Conservation (phyloP, 257 asterid genomes). For the Paraleonurus japonicus region DNA sequence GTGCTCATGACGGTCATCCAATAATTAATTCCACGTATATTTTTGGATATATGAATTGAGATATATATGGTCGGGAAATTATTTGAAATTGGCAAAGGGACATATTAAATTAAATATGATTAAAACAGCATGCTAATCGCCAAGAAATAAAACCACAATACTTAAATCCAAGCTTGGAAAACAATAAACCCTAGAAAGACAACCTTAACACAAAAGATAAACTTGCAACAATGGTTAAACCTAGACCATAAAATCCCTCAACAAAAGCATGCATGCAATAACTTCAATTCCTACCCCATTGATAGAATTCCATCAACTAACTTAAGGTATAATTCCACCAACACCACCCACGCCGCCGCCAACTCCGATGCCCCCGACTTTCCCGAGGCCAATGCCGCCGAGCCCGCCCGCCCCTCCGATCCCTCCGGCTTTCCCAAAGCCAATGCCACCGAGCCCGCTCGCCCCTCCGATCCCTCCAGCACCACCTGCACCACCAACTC, state of each 20-base stretch:
- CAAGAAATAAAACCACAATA: conserved; percentile 7
- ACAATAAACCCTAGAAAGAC: conserved; percentile 1
- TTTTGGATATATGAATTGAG: background rate
- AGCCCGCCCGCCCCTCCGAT: conserved; percentile 44
- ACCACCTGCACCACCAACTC: conserved; percentile 43
- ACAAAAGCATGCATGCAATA: background rate
- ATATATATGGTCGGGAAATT: background rate
- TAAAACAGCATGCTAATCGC: conserved; percentile 15
- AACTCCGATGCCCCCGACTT: conserved; percentile 37
- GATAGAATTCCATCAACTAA: background rate
- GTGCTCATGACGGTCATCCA: background rate
- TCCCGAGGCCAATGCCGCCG: conserved; percentile 41
- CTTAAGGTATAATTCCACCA: conserved; percentile 34
- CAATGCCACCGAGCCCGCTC: conserved; percentile 41
- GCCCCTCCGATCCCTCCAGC: conserved; percentile 47
- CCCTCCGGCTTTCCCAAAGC: conserved; percentile 37
- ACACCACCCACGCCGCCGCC: conserved; percentile 40
- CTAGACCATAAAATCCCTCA: background rate
- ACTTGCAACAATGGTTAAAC: conserved; percentile 2
- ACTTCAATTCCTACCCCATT: background rate
- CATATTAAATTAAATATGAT: background rate
- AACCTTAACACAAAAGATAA: background rate
- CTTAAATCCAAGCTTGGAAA: background rate
- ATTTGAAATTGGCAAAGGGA: background rate
- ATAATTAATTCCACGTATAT: no score